Conservation (phyloP, 139 green algal species). For the Micractinium sp. region DNA sequence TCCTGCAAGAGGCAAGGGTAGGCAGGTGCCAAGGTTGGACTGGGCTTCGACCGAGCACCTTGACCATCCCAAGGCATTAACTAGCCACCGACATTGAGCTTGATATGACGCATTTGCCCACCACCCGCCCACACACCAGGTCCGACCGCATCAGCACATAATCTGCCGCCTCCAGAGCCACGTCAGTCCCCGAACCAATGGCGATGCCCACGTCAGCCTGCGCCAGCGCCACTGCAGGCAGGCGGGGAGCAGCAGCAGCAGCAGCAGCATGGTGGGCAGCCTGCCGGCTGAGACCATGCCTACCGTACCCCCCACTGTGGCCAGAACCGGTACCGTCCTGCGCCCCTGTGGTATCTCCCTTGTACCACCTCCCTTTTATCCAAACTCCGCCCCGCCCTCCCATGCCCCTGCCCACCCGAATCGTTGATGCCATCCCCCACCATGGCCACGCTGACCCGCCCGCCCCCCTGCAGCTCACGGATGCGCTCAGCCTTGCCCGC, state of each 20-base stretch:
- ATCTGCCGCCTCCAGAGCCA: conserved; percentile 88
- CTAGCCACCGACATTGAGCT: no score
- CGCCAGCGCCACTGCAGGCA: conserved; percentile 73
- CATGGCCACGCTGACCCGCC: conserved; percentile 86
- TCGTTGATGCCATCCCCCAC: conserved; percentile 99
- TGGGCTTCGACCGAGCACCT: no score
- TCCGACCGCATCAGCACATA: conserved; percentile 94
- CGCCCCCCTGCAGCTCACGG: conserved; percentile 60
- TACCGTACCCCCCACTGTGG: no score
- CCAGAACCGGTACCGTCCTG: no score
- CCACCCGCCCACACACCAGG: conserved; percentile 59
- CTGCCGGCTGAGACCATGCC: no score
- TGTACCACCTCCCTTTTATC: neutral
- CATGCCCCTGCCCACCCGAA: conserved; percentile 33
- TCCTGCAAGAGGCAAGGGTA: no score
- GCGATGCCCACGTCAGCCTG: conserved; percentile 94
- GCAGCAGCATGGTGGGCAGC: neutral
- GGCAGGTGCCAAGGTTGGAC: no score
- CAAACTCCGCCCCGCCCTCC: neutral
- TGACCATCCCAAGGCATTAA: no score
- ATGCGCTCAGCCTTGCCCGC: conserved; percentile 73
- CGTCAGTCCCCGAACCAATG: conserved; percentile 76
- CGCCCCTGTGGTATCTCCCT: no score
- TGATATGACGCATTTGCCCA: no score
- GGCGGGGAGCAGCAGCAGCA: neutral